These are phyloP conservation scores for Aquilaria yunnanensis DNA, from an alignment of 345 rosid species.

Conservation along the genomic window DNA sequence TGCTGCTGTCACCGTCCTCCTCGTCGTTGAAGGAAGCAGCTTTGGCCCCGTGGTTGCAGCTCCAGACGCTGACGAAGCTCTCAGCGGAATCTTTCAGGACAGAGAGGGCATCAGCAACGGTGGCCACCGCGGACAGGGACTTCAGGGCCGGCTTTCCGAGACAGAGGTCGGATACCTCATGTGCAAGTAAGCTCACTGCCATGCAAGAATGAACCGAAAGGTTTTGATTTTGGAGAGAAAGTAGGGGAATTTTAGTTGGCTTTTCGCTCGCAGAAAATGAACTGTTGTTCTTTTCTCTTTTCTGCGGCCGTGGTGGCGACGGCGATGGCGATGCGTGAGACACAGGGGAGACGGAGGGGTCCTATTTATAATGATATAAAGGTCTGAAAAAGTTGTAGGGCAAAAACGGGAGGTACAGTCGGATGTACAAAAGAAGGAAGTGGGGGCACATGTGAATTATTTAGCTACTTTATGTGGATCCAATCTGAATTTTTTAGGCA, in stretches of 20 bases:
- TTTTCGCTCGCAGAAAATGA: background rate
- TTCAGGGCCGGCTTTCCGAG: constrained; percentile 88
- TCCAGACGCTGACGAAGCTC: constrained; percentile 67
- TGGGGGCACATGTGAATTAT: no score
- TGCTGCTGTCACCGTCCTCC: constrained; percentile 11
- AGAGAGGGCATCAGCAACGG: constrained; percentile 49
- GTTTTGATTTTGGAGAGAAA: background rate
- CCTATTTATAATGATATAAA: background rate
- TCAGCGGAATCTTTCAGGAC: constrained; percentile 60
- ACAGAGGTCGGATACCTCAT: constrained; percentile 80
- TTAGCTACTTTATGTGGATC: no score
- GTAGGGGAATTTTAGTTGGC: background rate
- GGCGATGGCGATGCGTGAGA: background rate
- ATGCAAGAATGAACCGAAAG: constrained; percentile 30
- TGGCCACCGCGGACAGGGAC: constrained; percentile 46
- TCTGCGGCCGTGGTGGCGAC: background rate
- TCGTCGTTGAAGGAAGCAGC: constrained; percentile 5
- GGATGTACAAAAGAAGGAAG: background rate
- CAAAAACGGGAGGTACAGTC: background rate
- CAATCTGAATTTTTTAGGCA: no score
- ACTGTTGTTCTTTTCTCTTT: background rate
- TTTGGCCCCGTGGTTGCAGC: constrained; percentile 37
- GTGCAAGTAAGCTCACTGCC: constrained; percentile 65
- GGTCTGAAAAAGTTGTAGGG: background rate
- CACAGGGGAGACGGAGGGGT: background rate